Evolutionary conservation across 1,139 yeast species (phyloP).

Genomic region (Taphrina flavorubra): DNA sequence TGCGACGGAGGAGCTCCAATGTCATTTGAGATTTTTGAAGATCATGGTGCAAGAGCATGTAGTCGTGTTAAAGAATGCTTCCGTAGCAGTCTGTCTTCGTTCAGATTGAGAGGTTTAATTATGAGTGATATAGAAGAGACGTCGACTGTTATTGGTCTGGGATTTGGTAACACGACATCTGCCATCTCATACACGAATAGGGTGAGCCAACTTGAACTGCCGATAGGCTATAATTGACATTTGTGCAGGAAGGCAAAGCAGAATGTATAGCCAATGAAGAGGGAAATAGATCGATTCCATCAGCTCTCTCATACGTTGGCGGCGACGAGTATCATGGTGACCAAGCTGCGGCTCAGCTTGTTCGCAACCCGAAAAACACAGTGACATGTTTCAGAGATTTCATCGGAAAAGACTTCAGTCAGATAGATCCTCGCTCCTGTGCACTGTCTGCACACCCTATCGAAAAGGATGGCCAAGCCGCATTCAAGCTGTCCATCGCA

Average conservation of each 20-base stretch:
- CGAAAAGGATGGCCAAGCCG: slow-evolving; percentile 71
- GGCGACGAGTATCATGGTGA: slow-evolving; percentile 96
- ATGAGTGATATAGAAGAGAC: slow-evolving; percentile 43
- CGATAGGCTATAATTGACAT: neutral
- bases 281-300: slow-evolving; percentile 97
- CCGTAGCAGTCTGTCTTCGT: neutral
- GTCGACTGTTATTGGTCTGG: slow-evolving; percentile 80
- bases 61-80: neutral
- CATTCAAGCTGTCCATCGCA: slow-evolving; percentile 60
- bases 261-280: slow-evolving; percentile 99
- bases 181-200: slow-evolving; percentile 85
- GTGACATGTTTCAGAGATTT: slow-evolving; percentile 92
- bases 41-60: neutral
- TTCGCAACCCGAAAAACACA: slow-evolving; percentile 88
- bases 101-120: no score
- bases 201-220: slow-evolving; percentile 31
- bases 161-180: slow-evolving; percentile 95
- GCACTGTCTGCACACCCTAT: slow-evolving; percentile 76
- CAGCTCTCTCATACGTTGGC: slow-evolving; percentile 88
- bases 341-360: slow-evolving; percentile 89
- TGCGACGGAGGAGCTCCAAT: neutral
- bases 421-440: slow-evolving; percentile 68
- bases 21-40: slow-evolving; percentile 4
- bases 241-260: slow-evolving; percentile 75
- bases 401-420: slow-evolving; percentile 70